Evolutionary conservation across 1,284 basidiomycete genomes (phyloP), one percentile per base, ranked within the genome.

Genomic region (Volvariella volvacea): DNA sequence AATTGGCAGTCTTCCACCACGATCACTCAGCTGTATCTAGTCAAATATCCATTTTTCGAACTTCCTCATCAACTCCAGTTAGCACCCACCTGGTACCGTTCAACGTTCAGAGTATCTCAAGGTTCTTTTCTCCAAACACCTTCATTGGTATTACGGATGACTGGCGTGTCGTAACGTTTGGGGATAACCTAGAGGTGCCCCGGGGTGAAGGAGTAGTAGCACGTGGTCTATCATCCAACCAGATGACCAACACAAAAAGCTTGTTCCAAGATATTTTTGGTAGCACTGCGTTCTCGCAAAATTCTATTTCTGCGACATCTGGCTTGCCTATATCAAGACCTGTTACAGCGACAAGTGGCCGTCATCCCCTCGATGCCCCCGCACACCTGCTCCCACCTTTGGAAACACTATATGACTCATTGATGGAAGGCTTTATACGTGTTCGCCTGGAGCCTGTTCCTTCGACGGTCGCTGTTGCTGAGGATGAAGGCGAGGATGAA

Each of bases 201-300:
- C 63, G 68, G 42, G 70, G 71, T 14, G 67, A 72, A 30, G 71
- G 68, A 12, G 54, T 64, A 1, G 59, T 61, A 12, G 65, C 74
- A 4, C 71, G 62, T 45, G 67, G 63, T n/a, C 68, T 87, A 38
- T 54, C 58, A 16, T 55, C 59, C 8, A 53, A 58, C 9, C 53
- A 62, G 22, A 46, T 55, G 8, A 49, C 60, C 10, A 58, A 63
- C 39, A 77, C 66, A 48, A 71, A 73, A 49, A 84, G 86, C 12
- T 63, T 93, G 4, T 89, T 92, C 63, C 83, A 89, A 55, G 89
- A 92, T 55, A 84, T 92, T 48, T 92, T 92, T 55, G 90, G 89
- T 39, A 68, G 73, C 45, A 76, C 83, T 32, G 78, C 78, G 9
- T 73, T 88, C 49, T 51, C 65, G 12, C 65, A 67, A 40, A 46